These are phyloP conservation scores for Lobulomyces angularis DNA, from an alignment of 192 early-diverging fungal genomes.

Conservation along the genomic window DNA sequence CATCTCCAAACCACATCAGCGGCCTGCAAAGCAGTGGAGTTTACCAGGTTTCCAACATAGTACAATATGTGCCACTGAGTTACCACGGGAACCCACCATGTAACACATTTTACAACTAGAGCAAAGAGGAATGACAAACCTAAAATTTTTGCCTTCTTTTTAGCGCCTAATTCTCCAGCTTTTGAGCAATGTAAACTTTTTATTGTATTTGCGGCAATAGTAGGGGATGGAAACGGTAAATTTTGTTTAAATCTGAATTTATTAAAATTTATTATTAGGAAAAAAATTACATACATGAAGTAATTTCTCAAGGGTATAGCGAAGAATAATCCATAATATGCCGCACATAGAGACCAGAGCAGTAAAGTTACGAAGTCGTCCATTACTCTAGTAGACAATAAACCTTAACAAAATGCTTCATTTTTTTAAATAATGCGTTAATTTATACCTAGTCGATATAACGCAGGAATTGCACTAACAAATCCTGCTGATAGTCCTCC, in stretches of 20 bases:
- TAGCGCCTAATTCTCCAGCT: constrained; percentile 32
- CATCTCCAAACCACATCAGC: constrained; percentile 36
- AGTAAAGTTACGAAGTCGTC: constrained; percentile 46
- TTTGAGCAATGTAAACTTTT: constrained; percentile 34
- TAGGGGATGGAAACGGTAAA: constrained; percentile 71
- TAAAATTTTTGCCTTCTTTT: constrained; percentile 37
- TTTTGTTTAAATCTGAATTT: constrained; percentile 71
- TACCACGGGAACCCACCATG: constrained; percentile 25
- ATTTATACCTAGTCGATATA: constrained; percentile 62
- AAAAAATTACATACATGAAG: too few species aligned
- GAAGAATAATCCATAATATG: constrained; percentile 88
- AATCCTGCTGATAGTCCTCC: constrained; percentile 73
- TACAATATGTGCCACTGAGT: constrained; percentile 26
- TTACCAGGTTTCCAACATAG: constrained; percentile 32
- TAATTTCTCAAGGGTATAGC: constrained; percentile 65
- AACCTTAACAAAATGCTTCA: too few species aligned
- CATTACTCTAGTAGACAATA: constrained; percentile 29
- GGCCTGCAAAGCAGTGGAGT: constrained; percentile 24
- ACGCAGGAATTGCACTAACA: constrained; percentile 69
- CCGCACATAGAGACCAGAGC: constrained; percentile 61
- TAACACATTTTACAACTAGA: too few species aligned
- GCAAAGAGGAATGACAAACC: constrained; percentile 24
- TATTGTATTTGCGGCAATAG: constrained; percentile 67
- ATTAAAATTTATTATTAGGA: too few species aligned
- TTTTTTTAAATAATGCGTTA: too few species aligned